A percentile compares a stretch with the other conserved stretches of the same genome.
Evolutionary conservation across 345 rosid genomes (phyloP).

Genomic region (Populus nigra): DNA sequence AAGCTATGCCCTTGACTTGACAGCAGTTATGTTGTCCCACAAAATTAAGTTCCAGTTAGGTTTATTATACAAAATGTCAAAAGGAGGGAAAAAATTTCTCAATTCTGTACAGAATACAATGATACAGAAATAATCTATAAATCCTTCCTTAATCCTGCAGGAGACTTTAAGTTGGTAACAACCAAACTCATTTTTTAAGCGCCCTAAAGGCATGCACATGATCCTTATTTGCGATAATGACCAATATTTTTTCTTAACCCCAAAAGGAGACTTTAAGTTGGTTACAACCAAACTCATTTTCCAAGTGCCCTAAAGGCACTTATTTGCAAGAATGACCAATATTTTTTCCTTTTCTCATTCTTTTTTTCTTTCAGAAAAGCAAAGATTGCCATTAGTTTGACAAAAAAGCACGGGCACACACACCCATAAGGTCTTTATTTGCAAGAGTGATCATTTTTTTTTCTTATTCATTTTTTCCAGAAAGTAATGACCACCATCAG

Average conservation of each 20-base stretch:
- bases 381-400: neutral
- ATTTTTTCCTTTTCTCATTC: neutral
- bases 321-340: neutral
- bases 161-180: neutral
- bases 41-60: no score
- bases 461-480: neutral
- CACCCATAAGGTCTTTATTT: neutral
- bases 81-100: no score
- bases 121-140: no score
- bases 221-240: neutral
- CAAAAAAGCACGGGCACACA: neutral
- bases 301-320: neutral
- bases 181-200: neutral
- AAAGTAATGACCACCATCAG: neutral
- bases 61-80: no score
- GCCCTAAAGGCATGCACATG: neutral
- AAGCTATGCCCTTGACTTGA: no score
- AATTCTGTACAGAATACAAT: no score
- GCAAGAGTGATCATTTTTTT: neutral
- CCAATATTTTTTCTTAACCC: no score
- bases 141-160: no score
- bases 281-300: neutral
- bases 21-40: no score
- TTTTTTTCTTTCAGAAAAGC: neutral
- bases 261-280: neutral